Percentiles rank a stretch among this genome's conserved stretches.
Evolutionary conservation across 2,329 filamentous ascomycete species (phyloP).

Genomic region (Fusarium sacchari): DNA sequence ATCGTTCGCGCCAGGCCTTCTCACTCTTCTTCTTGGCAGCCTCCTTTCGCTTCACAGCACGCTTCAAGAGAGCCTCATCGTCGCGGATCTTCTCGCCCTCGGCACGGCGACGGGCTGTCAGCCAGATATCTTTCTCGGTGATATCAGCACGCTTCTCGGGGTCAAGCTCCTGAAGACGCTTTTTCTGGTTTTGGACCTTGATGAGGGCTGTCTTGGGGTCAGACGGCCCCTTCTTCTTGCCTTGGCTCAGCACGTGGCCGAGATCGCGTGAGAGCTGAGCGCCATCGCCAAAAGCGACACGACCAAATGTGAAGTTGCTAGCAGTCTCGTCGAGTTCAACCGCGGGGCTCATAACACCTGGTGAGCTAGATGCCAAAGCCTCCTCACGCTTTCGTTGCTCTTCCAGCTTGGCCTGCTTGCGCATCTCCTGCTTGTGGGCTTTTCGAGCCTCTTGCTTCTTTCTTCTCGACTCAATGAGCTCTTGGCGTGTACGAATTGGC

Average conservation of each 20-base stretch:
- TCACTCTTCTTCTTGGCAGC: constrained; percentile 90
- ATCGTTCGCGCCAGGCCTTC: constrained; percentile 82
- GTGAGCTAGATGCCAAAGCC: constrained; percentile 70
- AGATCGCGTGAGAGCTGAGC: constrained; percentile 79
- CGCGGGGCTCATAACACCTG: constrained; percentile 66
- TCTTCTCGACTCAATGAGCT: constrained; percentile 89
- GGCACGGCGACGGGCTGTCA: constrained; percentile 87
- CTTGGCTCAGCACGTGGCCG: constrained; percentile 62
- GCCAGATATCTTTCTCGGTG: constrained; percentile 93
- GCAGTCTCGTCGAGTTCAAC: constrained; percentile 61
- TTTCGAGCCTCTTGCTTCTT: constrained; percentile 89
- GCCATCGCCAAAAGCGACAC: constrained; percentile 90
- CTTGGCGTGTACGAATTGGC: constrained; percentile 82
- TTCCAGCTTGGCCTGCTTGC: constrained; percentile 80
- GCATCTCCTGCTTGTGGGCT: constrained; percentile 86
- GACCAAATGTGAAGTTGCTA: constrained; percentile 87
- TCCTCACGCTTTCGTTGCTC: constrained; percentile 75
- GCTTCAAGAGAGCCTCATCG: constrained; percentile 88
- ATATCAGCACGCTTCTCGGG: constrained; percentile 85
- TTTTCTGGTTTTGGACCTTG: constrained; percentile 86
- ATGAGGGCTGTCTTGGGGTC: constrained; percentile 89
- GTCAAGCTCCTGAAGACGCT: constrained; percentile 78
- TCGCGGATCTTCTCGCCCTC: constrained; percentile 91
- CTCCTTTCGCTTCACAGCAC: constrained; percentile 94
- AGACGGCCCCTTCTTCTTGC: constrained; percentile 81